phyloP scores from a whole-genome alignment of 768 basidiomycete genomes.

The Glaciozyma martinii region DNA sequence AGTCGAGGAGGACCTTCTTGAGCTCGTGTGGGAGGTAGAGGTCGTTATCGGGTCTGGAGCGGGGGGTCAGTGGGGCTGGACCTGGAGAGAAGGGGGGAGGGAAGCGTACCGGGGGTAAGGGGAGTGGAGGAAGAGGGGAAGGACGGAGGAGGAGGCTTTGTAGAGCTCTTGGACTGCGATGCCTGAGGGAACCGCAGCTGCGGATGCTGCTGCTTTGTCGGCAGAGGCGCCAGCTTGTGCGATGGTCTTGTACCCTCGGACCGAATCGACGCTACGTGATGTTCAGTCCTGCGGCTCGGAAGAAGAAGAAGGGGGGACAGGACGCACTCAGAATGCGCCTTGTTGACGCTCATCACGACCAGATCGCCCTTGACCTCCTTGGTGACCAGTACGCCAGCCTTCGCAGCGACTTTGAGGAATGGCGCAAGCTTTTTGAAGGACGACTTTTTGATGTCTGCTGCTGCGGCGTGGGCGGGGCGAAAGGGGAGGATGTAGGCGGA shows the following conservation, averaged over 20 bases:
- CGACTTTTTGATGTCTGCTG: conserved; percentile 18
- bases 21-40: conserved; percentile 12
- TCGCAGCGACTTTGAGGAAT: conserved; percentile 9
- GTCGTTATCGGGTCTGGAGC: conserved; percentile 6
- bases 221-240: neutral
- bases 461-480: conserved; percentile 5
- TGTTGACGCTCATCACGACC: conserved; percentile 16
- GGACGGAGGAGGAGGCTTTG: conserved; percentile 5
- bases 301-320: neutral
- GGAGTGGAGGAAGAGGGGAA: neutral
- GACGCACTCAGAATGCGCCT: conserved; percentile 10
- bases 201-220: neutral
- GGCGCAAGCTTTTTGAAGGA: conserved; percentile 22
- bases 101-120: neutral
- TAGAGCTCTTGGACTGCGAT: conserved; percentile 16
- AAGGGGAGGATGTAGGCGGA: conserved; percentile 17
- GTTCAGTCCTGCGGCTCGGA: neutral
- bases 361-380: conserved; percentile 26
- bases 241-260: conserved; percentile 8
- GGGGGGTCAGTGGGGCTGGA: neutral
- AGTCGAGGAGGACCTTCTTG: conserved; percentile 11
- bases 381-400: neutral
- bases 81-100: neutral
- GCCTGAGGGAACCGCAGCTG: neutral
- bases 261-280: neutral